These are phyloP conservation scores for Fusarium chlamydosporum DNA, from an alignment of 2,329 filamentous ascomycete genomes.

Conservation along the genomic window DNA sequence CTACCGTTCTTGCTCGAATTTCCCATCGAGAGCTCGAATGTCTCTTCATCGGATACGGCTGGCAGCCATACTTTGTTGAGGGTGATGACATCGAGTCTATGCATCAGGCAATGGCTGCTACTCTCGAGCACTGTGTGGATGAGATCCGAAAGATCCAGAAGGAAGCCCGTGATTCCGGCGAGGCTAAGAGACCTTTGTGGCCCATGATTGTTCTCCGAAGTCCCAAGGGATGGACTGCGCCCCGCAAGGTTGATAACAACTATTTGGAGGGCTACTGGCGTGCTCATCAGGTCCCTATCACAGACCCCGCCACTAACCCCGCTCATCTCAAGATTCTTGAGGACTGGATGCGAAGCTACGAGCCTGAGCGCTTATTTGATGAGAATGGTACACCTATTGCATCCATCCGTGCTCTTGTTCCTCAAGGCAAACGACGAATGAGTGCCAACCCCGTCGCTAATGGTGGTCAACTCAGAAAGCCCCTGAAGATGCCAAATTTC, in stretches of 20 bases:
- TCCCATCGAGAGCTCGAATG: conserved; percentile 78
- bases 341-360: conserved; percentile 82
- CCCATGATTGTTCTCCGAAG: conserved; percentile 84
- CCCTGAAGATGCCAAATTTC: conserved; percentile 79
- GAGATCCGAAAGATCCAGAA: conserved; percentile 80
- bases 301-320: conserved; percentile 75
- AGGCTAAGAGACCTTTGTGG: conserved; percentile 79
- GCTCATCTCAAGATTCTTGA: conserved; percentile 78
- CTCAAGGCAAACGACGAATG: conserved; percentile 77
- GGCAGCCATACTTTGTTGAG: conserved; percentile 85
- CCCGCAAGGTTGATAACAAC: conserved; percentile 78
- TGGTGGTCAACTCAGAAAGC: conserved; percentile 76
- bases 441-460: conserved; percentile 83
- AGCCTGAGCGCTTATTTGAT: conserved; percentile 79
- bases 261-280: conserved; percentile 84
- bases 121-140: conserved; percentile 77
- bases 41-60: conserved; percentile 81
- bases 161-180: conserved; percentile 77
- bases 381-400: conserved; percentile 72
- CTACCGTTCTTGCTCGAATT: conserved; percentile 79
- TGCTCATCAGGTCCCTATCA: conserved; percentile 82
- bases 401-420: conserved; percentile 75
- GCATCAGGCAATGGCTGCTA: conserved; percentile 86
- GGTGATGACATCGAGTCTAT: conserved; percentile 80
- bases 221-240: conserved; percentile 85